Percentiles rank a stretch among this genome's conserved stretches.
Evolutionary conservation across 2,329 filamentous ascomycete genomes (phyloP).

Genomic region (Pseudogymnoascus sp.): DNA sequence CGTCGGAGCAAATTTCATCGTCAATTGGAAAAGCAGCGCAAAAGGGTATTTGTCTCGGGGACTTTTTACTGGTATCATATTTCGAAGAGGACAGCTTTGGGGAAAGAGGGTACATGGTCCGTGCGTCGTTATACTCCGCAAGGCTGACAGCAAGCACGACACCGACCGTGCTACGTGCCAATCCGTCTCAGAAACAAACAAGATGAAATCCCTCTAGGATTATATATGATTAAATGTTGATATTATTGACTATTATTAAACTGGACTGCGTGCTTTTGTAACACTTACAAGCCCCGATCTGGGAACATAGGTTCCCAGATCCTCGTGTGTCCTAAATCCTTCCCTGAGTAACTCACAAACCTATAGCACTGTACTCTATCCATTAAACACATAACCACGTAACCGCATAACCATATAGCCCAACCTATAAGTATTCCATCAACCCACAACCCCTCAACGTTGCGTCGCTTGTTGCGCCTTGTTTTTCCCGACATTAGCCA

Average conservation of each 20-base stretch:
- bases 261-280: neutral
- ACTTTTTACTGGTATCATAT: constrained; percentile 6
- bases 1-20: neutral
- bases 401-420: neutral
- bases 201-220: neutral
- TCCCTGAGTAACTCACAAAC: neutral
- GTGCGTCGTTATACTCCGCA: constrained; percentile 1
- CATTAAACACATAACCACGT: constrained; percentile 3
- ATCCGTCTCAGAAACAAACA: neutral
- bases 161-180: neutral
- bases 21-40: constrained; percentile 1
- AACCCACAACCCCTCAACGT: neutral
- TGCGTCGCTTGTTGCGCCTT: neutral
- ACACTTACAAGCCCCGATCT: neutral
- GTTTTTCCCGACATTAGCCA: constrained; percentile 10
- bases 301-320: neutral
- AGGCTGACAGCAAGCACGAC: constrained; percentile 7
- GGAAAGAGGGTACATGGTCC: constrained; percentile 10
- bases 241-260: neutral
- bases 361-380: neutral
- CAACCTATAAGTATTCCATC: neutral
- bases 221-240: neutral
- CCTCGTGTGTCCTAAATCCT: neutral
- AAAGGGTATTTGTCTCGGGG: neutral
- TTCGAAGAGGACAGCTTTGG: constrained; percentile 14